These are phyloP conservation scores for Phytophthora gonapodyides DNA, from an alignment of 352 stramenopile species.

Conservation along the genomic window DNA sequence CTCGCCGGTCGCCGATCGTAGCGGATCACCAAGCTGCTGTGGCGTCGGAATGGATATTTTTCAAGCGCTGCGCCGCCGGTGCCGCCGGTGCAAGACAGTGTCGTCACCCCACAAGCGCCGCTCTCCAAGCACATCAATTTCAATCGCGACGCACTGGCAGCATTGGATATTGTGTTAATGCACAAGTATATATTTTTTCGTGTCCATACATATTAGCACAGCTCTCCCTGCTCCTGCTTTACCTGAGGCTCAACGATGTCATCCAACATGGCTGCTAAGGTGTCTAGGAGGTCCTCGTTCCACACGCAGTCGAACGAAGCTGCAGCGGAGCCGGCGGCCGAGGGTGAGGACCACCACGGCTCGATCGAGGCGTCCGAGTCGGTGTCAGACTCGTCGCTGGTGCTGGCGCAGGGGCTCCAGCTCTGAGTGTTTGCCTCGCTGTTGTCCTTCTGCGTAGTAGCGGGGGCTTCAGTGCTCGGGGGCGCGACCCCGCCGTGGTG, in stretches of 20 bases:
- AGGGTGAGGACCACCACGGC: conserved; percentile 14
- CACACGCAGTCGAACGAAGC: conserved; percentile 24
- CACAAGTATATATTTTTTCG: conserved; percentile 16
- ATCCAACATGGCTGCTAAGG: conserved; percentile 36
- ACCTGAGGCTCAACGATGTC: conserved; percentile 6
- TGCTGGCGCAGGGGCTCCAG: conserved; percentile 15
- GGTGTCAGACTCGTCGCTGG: conserved; percentile 10
- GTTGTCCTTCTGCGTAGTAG: neutral
- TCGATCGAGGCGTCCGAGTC: conserved; percentile 18
- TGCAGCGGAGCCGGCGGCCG: conserved; percentile 2
- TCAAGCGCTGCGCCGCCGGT: too few species aligned
- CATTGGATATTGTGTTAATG: neutral
- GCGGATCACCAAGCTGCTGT: conserved; percentile 22
- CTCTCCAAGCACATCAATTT: conserved; percentile 2
- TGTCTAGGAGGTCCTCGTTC: conserved; percentile 37
- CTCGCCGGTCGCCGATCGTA: too few species aligned
- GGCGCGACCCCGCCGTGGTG: conserved; percentile 24
- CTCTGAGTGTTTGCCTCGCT: neutral
- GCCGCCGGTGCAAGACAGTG: too few species aligned
- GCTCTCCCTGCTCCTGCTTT: conserved; percentile 3
- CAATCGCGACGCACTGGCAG: neutral
- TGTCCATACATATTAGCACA: conserved; percentile 11
- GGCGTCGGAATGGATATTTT: too few species aligned
- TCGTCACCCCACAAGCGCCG: neutral
- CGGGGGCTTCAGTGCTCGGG: neutral